phyloP scores from a whole-genome alignment of 805 yeast genomes.

The Lachancea lanzarotensis region DNA sequence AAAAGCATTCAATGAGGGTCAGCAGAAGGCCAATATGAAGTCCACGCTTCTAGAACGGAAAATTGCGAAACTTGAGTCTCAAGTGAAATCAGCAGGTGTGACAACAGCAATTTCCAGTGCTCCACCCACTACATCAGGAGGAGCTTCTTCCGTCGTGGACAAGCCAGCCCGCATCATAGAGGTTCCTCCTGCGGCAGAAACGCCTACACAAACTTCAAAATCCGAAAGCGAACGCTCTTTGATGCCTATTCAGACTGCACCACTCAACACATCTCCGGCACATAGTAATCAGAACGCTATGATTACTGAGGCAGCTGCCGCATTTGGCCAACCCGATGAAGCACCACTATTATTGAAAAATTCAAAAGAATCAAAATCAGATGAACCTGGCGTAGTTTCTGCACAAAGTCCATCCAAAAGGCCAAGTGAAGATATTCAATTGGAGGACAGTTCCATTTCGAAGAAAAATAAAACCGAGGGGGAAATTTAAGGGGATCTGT shows the following conservation, averaged over 20 bases:
- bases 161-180: not conserved
- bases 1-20: slow-evolving; percentile 31
- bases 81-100: slow-evolving; percentile 15
- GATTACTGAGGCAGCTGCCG: no score
- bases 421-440: not conserved
- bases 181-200: not conserved
- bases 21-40: slow-evolving; percentile 29
- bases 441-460: not conserved
- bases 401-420: not conserved
- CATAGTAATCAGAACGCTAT: not conserved
- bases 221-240: not conserved
- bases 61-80: slow-evolving; percentile 27
- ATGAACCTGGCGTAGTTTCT: no score
- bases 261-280: not conserved
- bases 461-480: not conserved
- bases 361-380: no score
- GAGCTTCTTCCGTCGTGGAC: not conserved
- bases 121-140: slow-evolving; percentile 4
- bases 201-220: not conserved
- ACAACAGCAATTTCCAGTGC: slow-evolving; percentile 9
- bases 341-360: no score
- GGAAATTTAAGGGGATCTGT: not conserved
- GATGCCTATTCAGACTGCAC: slow-evolving; percentile 2
- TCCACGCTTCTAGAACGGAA: slow-evolving; percentile 27
- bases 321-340: no score